Percentiles rank a stretch among this genome's conserved stretches.
These are phyloP conservation scores for Endocalyx cinctus DNA, from an alignment of 2,329 filamentous ascomycete species.

Conservation along the genomic window DNA sequence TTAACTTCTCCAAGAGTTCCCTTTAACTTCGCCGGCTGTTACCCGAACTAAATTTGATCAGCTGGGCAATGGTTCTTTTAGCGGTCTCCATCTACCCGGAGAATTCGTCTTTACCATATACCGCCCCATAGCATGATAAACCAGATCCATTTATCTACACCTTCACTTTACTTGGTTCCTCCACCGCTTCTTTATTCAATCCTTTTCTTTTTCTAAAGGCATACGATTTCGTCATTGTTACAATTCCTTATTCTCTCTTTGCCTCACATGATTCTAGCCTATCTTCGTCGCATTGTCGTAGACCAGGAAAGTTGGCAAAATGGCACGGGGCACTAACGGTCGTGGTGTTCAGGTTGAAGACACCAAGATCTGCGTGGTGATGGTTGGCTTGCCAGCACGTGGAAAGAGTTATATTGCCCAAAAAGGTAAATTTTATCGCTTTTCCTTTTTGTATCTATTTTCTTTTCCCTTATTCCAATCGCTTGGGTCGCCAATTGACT, in stretches of 20 bases:
- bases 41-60: no score
- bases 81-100: no score
- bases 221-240: background rate
- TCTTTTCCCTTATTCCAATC: conserved; percentile 4
- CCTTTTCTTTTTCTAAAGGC: background rate
- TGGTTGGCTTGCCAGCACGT: conserved; percentile 93
- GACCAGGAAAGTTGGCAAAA: conserved; percentile 21
- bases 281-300: conserved; percentile 4
- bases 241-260: conserved; percentile 1
- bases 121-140: no score
- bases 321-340: conserved; percentile 50
- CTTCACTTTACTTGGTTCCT: background rate
- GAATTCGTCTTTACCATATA: no score
- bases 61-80: no score
- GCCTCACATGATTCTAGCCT: conserved; percentile 20
- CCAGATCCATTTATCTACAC: conserved; percentile 3
- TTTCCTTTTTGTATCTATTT: conserved; percentile 4
- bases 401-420: conserved; percentile 98
- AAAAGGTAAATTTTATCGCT: conserved; percentile 60
- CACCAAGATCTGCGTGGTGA: conserved; percentile 94
- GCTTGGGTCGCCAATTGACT: conserved; percentile 1
- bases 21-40: no score
- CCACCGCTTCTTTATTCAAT: background rate
- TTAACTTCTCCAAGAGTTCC: no score
- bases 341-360: conserved; percentile 85